Base-by-base conservation (phyloP, 1,284 basidiomycete genomes). In the Tylopilus orsonianus region DNA sequence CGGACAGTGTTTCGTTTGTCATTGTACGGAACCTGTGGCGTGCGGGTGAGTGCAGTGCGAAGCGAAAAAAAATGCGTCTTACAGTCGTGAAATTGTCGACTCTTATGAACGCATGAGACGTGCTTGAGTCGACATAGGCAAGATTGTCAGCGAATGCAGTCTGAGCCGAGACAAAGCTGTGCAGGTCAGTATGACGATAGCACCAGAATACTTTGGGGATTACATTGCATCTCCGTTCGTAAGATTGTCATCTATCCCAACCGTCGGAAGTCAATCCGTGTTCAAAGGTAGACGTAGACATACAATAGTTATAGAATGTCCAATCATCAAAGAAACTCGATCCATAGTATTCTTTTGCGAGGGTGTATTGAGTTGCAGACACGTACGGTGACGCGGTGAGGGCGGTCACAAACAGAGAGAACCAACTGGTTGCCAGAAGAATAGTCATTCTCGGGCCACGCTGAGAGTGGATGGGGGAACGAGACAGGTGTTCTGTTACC, bases 1-100 rank as follows among this genome's bases (percentile, higher is more conserved):
- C 85, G 79, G 20, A 90, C 77, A 1, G 83, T 80, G 57, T 88
- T 81, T 46, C 88, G 77, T 60, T 89, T 89, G 39, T 85, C 61
- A 53, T 82, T 80, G 57, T 73, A 83, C 4, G 67, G 63, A 8
- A 64, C 66, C 62, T 68, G 38, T n/a, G n/a, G n/a, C n/a, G n/a
- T n/a, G n/a, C n/a, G n/a, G n/a, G n/a, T n/a, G n/a, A n/a, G n/a
- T n/a, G n/a, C n/a, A n/a, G n/a, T n/a, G n/a, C n/a, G n/a, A n/a
- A n/a, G n/a, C n/a, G n/a, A n/a, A n/a, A n/a, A n/a, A n/a, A n/a
- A n/a, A n/a, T n/a, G n/a, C n/a, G n/a, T n/a, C n/a, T n/a, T n/a
- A 86, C 75, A 6, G 59, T 74, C 5, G 80, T 72, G 19, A 77
- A 77, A 60, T 88, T 86, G 67, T 89, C 87, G 13, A 88, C 84